Base-by-base conservation (phyloP, 176 grass and related monocot genomes). In the Musa beccarii region DNA sequence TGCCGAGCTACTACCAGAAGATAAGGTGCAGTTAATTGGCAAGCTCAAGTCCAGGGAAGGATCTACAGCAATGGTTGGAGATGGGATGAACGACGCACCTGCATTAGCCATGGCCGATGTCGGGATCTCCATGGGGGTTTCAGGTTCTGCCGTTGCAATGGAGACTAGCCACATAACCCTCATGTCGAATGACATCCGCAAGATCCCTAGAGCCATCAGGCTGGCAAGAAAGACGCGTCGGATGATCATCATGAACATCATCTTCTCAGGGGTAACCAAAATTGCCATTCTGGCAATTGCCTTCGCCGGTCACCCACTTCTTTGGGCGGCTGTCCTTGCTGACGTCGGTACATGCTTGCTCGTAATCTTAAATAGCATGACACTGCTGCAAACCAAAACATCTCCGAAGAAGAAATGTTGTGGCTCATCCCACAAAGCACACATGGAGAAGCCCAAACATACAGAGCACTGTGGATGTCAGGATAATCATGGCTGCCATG, bases 61-160 rank as follows among this genome's bases (percentile, higher is more conserved):
- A 4, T 63, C 80, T 43, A 96, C 87, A 20, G 54, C 88, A 75
- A 89, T 96, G 89, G 83, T 92, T 12, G 92, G 92, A 14, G 89
- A 96, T 71, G 87, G 92, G 15, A 87, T 96, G 78, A 96, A 96
- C 53, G 92, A 96, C 53, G 86, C 92, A 14, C 86, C 92, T 0
- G 92, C 92, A 61, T 80, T 96, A 43, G 89, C 92, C 1, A 13
- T 16, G 66, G 85, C 86, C 3, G 83, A 87, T 68, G 87, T 92
- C 50, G 87, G 89, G 52, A 73, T 96, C 14, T 80, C 89, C 63
- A 96, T 92, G 87, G 89, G 92, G 19, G 17, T 96, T 0, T 86
- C 84, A 1, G 86, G 92, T 2, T 96, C 88, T 0, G 88, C 92
- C 0, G 84, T 87, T 12, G 92, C 92, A 6, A 86, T 82, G 43